Evolutionary conservation across 1,284 basidiomycete species (phyloP).

Genomic region (Vanrija sp.): DNA sequence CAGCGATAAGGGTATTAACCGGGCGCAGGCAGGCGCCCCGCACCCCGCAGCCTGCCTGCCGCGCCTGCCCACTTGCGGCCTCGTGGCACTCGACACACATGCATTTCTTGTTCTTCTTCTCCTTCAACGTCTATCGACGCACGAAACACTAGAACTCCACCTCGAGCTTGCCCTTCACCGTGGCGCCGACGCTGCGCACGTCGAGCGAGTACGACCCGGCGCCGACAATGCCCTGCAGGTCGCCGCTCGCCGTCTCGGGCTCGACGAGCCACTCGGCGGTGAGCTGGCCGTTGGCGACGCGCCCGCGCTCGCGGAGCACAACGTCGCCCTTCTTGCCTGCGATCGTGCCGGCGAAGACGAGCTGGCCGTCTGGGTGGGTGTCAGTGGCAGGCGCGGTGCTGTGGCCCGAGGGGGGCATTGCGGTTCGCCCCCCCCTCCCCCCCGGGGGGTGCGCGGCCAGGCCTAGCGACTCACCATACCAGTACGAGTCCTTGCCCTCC

Average conservation of each 20-base stretch:
- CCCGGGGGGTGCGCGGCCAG: no score
- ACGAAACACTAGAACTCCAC: background rate
- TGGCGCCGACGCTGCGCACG: background rate
- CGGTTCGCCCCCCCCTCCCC: background rate
- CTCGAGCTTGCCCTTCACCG: background rate
- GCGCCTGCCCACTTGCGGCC: no score
- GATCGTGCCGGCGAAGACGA: conserved; percentile 11
- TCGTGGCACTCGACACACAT: no score
- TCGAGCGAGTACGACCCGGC: background rate
- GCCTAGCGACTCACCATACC: no score
- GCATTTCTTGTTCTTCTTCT: no score
- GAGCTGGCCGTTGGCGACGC: background rate
- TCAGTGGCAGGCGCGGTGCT: no score
- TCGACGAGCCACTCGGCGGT: conserved; percentile 2
- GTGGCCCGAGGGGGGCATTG: no score
- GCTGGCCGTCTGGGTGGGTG: conserved; percentile 3
- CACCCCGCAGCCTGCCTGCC: no score
- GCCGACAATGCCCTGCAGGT: conserved; percentile 6
- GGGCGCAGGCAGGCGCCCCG: no score
- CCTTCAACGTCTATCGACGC: no score
- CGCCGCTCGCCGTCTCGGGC: conserved; percentile 1
- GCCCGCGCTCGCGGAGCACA: conserved; percentile 4
- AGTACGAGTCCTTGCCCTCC: no score
- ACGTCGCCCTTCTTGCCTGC: conserved; percentile 5
- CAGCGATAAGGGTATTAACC: no score